These are phyloP conservation scores for Phytophthora europaea DNA, from an alignment of 352 stramenopile genomes.

Conservation along the genomic window DNA sequence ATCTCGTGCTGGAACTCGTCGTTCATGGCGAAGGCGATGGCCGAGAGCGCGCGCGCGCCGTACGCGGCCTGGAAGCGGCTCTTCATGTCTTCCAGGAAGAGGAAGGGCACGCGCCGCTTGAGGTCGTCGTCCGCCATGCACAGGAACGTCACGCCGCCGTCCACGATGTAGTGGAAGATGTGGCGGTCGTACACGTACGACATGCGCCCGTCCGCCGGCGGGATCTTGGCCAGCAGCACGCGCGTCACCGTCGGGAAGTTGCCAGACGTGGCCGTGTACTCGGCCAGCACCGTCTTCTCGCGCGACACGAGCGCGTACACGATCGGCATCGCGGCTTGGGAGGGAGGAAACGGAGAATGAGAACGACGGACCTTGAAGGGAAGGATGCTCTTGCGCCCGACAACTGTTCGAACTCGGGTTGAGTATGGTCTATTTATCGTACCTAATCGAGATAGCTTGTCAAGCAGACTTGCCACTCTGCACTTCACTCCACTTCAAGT, in stretches of 20 bases:
- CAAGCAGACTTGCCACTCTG: not conserved
- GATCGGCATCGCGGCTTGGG: conserved; percentile 50
- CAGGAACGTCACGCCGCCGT: conserved; percentile 97
- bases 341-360: not conserved
- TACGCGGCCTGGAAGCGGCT: conserved; percentile 89
- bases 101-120: conserved; percentile 97
- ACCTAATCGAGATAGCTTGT: not conserved
- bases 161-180: conserved; percentile 97
- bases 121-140: conserved; percentile 98
- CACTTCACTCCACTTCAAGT: not conserved
- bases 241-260: conserved; percentile 99
- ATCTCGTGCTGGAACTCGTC: conserved; percentile 97
- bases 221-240: conserved; percentile 98
- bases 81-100: conserved; percentile 99
- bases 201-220: conserved; percentile 94
- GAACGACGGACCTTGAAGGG: not conserved
- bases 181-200: conserved; percentile 98
- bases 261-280: conserved; percentile 96
- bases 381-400: not conserved
- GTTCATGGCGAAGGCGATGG: conserved; percentile 99
- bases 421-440: not conserved
- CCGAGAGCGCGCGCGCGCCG: conserved; percentile 80
- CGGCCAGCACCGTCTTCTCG: conserved; percentile 98
- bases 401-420: not conserved
- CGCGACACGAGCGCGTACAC: conserved; percentile 98